Evolutionary conservation across 202 grass and related monocot species (phyloP).

Genomic region (Alloteropsis angusta): DNA sequence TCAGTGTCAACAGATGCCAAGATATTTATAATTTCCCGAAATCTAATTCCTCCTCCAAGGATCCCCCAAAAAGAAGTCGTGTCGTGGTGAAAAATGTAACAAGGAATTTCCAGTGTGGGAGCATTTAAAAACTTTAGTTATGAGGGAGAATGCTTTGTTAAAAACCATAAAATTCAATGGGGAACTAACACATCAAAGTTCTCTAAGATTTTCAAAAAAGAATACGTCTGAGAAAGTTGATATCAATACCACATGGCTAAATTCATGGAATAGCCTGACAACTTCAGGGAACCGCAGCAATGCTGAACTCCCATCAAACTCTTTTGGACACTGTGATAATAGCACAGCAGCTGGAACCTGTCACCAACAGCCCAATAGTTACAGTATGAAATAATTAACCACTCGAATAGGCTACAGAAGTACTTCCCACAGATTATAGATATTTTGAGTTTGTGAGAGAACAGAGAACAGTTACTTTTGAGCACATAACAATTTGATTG

Average conservation of each 20-base stretch:
- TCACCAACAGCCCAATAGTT: conserved; percentile 13
- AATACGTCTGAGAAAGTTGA: conserved; percentile 13
- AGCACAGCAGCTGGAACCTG: conserved; percentile 77
- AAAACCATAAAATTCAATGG: background rate
- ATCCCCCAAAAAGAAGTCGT: background rate
- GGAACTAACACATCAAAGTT: background rate
- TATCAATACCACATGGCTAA: conserved; percentile 79
- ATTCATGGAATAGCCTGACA: conserved; percentile 95
- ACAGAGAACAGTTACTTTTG: too few relatives aligned
- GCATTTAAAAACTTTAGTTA: background rate
- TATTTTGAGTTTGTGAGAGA: background rate
- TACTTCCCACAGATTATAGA: conserved; percentile 13
- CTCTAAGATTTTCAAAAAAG: background rate
- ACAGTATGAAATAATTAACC: conserved; percentile 2
- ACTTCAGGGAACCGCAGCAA: conserved; percentile 80
- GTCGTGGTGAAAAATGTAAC: background rate
- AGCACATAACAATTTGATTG: conserved; percentile 10
- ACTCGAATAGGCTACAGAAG: background rate
- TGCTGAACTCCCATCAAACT: conserved; percentile 60
- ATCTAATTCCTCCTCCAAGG: background rate
- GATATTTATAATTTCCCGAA: conserved; percentile 18
- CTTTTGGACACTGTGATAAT: conserved; percentile 82
- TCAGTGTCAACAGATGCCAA: conserved; percentile 4
- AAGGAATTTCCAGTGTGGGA: background rate
- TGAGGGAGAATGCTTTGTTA: background rate